Evolutionary conservation across 2,329 filamentous ascomycete genomes (phyloP).

Genomic region (Alternaria sp.): DNA sequence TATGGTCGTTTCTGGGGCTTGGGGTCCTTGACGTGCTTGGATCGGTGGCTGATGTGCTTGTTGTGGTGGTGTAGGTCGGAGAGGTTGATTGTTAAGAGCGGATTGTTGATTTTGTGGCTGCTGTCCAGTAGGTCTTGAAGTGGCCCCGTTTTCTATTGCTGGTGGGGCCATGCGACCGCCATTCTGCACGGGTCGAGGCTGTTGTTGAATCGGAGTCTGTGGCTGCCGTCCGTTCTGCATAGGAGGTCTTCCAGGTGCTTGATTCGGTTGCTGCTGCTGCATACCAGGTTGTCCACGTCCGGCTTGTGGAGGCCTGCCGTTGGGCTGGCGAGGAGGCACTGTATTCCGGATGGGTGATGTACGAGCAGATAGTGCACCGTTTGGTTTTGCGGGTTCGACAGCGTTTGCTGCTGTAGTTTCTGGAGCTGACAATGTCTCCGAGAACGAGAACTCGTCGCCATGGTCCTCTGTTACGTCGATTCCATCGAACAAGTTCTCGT

Average conservation of each 20-base stretch:
- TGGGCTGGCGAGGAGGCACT: slow-evolving; percentile 32
- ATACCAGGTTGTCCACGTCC: slow-evolving; percentile 32
- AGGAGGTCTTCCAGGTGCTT: slow-evolving; percentile 32
- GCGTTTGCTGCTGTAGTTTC: slow-evolving; percentile 27
- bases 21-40: slow-evolving; percentile 26
- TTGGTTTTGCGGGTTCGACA: slow-evolving; percentile 25
- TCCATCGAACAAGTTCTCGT: slow-evolving; percentile 65
- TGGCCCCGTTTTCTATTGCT: slow-evolving; percentile 31
- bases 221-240: slow-evolving; percentile 41
- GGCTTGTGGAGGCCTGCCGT: slow-evolving; percentile 35
- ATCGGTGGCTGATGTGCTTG: slow-evolving; percentile 32
- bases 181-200: slow-evolving; percentile 33
- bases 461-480: slow-evolving; percentile 69
- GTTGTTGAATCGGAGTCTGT: slow-evolving; percentile 39
- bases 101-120: slow-evolving; percentile 34
- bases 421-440: slow-evolving; percentile 32
- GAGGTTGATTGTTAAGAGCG: slow-evolving; percentile 33
- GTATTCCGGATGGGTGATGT: slow-evolving; percentile 34
- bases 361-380: slow-evolving; percentile 30
- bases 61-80: slow-evolving; percentile 38
- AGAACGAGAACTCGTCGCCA: slow-evolving; percentile 57
- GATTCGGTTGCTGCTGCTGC: slow-evolving; percentile 41
- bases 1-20: slow-evolving; percentile 20
- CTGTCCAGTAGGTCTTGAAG: slow-evolving; percentile 29
- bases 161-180: slow-evolving; percentile 36